Percentiles rank a stretch among this genome's conserved stretches.
Evolutionary conservation across 495 filamentous ascomycete genomes (phyloP).

Genomic region (Aspergillus carlsbadensis): DNA sequence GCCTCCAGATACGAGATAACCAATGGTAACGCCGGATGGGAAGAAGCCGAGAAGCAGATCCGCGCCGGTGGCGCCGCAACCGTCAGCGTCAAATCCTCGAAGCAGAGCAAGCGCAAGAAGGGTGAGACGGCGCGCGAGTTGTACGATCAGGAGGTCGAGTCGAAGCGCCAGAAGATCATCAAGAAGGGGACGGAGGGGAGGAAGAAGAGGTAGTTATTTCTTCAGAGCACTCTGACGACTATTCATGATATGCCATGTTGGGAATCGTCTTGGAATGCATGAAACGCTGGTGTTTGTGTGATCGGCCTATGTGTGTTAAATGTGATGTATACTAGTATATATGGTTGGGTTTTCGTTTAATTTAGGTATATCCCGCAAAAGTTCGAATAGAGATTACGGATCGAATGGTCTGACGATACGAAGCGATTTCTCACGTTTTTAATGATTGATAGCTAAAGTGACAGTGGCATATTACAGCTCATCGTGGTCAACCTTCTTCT

Average conservation of each 20-base stretch:
- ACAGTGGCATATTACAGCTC: conserved; percentile 29
- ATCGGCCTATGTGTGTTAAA: too few species aligned
- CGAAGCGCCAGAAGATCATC: conserved; percentile 50
- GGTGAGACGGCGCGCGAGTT: conserved; percentile 59
- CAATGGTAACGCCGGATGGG: conserved; percentile 69
- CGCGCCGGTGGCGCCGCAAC: conserved; percentile 59
- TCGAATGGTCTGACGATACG: conserved; percentile 13
- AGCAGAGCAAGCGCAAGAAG: conserved; percentile 75
- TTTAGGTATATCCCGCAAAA: conserved; percentile 2
- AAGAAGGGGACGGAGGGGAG: conserved; percentile 54
- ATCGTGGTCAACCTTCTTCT: conserved; percentile 39
- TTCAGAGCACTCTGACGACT: too few species aligned
- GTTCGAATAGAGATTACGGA: conserved; percentile 18
- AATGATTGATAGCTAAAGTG: background rate
- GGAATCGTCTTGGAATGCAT: conserved; percentile 6
- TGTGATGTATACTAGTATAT: conserved; percentile 9
- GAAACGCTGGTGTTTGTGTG: conserved; percentile 11
- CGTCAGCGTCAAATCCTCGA: conserved; percentile 78
- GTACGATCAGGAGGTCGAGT: conserved; percentile 47
- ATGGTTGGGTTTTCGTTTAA: conserved; percentile 1
- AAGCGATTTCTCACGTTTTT: background rate
- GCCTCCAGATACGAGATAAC: conserved; percentile 74
- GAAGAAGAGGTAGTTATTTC: conserved; percentile 26
- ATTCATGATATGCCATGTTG: too few species aligned
- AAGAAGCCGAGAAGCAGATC: conserved; percentile 79